phyloP scores from a whole-genome alignment of 2,329 filamentous ascomycete genomes.

The Xylariaceae sp. region DNA sequence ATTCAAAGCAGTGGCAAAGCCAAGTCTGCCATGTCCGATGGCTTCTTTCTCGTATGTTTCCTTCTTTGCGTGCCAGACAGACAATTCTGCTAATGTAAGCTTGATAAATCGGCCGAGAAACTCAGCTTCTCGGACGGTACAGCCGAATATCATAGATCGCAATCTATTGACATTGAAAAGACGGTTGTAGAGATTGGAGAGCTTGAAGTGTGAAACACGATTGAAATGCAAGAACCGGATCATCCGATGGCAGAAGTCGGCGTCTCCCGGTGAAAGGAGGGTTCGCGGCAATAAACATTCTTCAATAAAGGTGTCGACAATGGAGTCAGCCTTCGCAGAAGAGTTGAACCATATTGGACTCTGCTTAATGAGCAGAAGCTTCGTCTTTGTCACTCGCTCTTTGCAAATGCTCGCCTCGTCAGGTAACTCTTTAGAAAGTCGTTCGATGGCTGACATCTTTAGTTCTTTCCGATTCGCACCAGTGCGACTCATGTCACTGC shows the following conservation, averaged over 20 bases:
- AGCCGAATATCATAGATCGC: constrained; percentile 78
- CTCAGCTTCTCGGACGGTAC: constrained; percentile 85
- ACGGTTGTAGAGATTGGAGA: constrained; percentile 76
- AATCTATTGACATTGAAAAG: constrained; percentile 81
- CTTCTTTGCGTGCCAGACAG: constrained; percentile 78
- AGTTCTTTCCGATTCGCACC: constrained; percentile 64
- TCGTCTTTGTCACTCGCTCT: constrained; percentile 62
- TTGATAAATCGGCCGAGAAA: constrained; percentile 89
- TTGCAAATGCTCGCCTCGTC: constrained; percentile 70
- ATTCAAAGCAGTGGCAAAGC: constrained; percentile 73
- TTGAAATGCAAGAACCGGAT: constrained; percentile 82
- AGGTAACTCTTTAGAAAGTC: constrained; percentile 65
- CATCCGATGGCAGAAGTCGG: constrained; percentile 83
- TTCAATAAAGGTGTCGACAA: constrained; percentile 77
- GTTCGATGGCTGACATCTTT: constrained; percentile 64
- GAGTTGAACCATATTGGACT: constrained; percentile 66
- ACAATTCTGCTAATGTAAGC: constrained; percentile 73
- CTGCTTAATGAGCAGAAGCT: constrained; percentile 67
- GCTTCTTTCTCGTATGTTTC: constrained; percentile 77
- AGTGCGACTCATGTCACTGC: constrained; percentile 65
- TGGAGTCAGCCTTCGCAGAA: constrained; percentile 57
- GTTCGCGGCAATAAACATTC: constrained; percentile 89
- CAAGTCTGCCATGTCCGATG: constrained; percentile 56
- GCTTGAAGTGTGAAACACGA: constrained; percentile 80
- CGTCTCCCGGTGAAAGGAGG: constrained; percentile 77